A percentile compares a stretch with the other conserved stretches of the same genome.
Conservation (phyloP, 2,329 filamentous ascomycete genomes). For the Colletotrichum sp. region DNA sequence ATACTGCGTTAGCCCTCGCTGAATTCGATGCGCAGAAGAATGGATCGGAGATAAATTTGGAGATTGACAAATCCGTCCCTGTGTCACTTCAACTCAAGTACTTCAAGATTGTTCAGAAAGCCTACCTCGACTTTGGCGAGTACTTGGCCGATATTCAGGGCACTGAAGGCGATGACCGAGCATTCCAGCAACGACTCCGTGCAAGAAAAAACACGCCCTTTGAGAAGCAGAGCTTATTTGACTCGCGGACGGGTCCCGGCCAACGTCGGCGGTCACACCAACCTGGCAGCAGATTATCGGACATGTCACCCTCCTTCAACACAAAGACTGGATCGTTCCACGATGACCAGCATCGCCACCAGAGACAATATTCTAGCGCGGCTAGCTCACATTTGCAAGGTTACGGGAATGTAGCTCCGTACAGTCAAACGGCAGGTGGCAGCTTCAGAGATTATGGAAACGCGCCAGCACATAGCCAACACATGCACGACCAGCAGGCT, state of each 20-base stretch:
- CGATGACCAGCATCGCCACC: neutral
- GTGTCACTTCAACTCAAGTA: neutral
- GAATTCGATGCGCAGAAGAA: neutral
- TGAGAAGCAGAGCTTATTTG: neutral
- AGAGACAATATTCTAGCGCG: neutral
- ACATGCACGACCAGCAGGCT: neutral
- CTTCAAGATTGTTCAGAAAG: neutral
- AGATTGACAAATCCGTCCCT: neutral
- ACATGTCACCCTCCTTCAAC: neutral
- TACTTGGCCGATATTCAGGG: neutral
- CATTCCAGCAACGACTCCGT: neutral
- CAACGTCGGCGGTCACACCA: neutral
- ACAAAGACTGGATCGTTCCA: accelerated
- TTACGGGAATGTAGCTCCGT: neutral
- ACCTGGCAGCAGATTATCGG: neutral
- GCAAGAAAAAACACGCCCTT: neutral
- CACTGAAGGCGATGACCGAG: neutral
- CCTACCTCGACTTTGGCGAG: neutral
- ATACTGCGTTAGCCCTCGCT: accelerated
- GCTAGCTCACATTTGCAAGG: accelerated
- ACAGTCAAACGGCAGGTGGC: accelerated
- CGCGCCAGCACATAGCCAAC: accelerated
- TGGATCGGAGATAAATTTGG: neutral
- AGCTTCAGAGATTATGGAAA: neutral
- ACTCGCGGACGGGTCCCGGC: accelerated